Base-by-base conservation (phyloP, 2,329 filamentous ascomycete genomes). In the Ophiostoma quercus region DNA sequence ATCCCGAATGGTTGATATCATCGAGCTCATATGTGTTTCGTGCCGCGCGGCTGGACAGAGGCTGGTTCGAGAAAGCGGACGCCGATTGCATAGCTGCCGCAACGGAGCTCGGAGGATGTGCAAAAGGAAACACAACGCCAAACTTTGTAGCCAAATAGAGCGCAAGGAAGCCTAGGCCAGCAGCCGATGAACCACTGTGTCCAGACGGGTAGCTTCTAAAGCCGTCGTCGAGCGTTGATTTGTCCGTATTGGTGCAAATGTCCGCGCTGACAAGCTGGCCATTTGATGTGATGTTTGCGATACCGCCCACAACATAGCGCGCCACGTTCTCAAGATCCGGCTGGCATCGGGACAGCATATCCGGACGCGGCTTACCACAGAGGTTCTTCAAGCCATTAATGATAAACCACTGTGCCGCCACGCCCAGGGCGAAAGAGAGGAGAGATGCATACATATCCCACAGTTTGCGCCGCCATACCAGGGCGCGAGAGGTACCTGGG, bases 381-480 rank as follows among this genome's bases (percentile, higher is more conserved):
- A 90, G 87, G 76, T 90, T 92, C 84, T 97, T 97, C 84, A 96
- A 88, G 67, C 90, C 91, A 75, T 92, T 88, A 0, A 93, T 94
- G 75, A 96, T 88, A 79, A 95, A 88, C 82, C 91, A 96, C 4
- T 90, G 85, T 1, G 87, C 83, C 2, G 89, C 87, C 11, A 92
- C 82, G 2, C 91, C 87, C 22, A 97, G 82, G 0, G 84, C 91
- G 2, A 97, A 84, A 0, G 94, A 94, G 75, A 97, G 87, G 87
- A 90, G 92, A 71, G 92, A 93, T 1, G 88, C 88, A 77, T 97
- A 92, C 78, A 92, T 88, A 78, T 97, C 94, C 93, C 94, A 97
- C 1, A 97, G 78, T 80, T 95, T 97, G 73, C 92, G 86, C 77
- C 86, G 87, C 88, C 92, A 93, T 63, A 94, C 83, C 69, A 92